These are phyloP conservation scores for Aegilops longissima DNA, from an alignment of 176 grass and related monocot genomes.

Conservation along the genomic window DNA sequence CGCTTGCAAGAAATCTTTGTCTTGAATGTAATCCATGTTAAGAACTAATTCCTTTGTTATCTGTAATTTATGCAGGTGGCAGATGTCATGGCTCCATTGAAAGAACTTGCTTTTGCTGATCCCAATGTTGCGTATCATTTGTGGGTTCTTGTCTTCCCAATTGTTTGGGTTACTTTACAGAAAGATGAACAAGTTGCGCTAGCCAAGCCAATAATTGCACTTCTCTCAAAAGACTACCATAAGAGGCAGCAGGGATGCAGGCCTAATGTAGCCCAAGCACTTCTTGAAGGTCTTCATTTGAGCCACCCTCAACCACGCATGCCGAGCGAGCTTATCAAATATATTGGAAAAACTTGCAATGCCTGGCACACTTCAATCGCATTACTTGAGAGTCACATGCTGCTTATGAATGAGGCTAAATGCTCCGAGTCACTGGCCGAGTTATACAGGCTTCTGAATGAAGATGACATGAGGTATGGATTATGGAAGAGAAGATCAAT, in stretches of 20 bases:
- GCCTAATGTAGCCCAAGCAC: slow-evolving; percentile 94
- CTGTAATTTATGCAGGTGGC: slow-evolving; percentile 62
- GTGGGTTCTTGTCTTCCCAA: slow-evolving; percentile 99
- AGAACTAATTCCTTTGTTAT: slow-evolving; percentile 11
- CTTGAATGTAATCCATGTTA: slow-evolving; percentile 17
- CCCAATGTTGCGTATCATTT: slow-evolving; percentile 95
- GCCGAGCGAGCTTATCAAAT: slow-evolving; percentile 99
- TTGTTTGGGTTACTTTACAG: slow-evolving; percentile 97
- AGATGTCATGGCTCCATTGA: slow-evolving; percentile 84
- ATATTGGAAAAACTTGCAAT: slow-evolving; percentile 98
- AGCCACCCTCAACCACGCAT: slow-evolving; percentile 98
- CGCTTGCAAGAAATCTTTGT: slow-evolving; percentile 19
- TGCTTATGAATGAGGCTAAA: slow-evolving; percentile 90
- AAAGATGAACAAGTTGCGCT: slow-evolving; percentile 96
- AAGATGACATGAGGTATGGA: slow-evolving; percentile 98
- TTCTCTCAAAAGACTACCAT: slow-evolving; percentile 97
- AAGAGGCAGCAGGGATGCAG: slow-evolving; percentile 94
- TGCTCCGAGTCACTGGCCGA: slow-evolving; percentile 90
- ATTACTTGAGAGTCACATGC: slow-evolving; percentile 91
- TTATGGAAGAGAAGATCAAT: slow-evolving; percentile 99
- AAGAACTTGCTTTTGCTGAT: slow-evolving; percentile 94
- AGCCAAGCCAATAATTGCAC: slow-evolving; percentile 93
- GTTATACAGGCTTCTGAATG: slow-evolving; percentile 92
- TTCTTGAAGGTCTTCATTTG: slow-evolving; percentile 98
- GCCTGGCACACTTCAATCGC: slow-evolving; percentile 85